These are phyloP conservation scores for Sambucus nigra DNA, from an alignment of 129 eudicot species.

Conservation along the genomic window DNA sequence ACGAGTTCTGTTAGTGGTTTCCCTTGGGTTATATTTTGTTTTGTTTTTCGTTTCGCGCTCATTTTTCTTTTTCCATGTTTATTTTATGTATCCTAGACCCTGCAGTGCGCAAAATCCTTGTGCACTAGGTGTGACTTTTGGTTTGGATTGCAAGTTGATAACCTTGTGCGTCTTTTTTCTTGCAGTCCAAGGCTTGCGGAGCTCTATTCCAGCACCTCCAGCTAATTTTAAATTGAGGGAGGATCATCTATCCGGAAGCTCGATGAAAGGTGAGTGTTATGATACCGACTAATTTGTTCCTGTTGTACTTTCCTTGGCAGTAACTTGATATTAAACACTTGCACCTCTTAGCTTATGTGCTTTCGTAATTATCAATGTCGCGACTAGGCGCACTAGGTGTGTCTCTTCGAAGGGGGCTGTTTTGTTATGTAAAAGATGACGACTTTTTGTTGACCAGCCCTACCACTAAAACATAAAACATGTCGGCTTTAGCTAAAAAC, in stretches of 20 bases:
- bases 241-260: slow-evolving; percentile 83
- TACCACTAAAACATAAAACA: too few relatives aligned
- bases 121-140: not conserved
- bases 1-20: too few relatives aligned
- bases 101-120: not conserved
- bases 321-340: too few relatives aligned
- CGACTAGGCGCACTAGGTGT: too few relatives aligned
- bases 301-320: not conserved
- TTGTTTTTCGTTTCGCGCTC: not conserved
- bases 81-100: not conserved
- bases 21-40: not conserved
- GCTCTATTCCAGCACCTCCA: slow-evolving; percentile 76
- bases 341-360: too few relatives aligned
- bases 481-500: too few relatives aligned
- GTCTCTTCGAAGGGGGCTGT: too few relatives aligned
- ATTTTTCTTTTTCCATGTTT: not conserved
- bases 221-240: slow-evolving; percentile 80
- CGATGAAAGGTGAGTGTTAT: slow-evolving; percentile 52
- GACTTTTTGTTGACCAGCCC: too few relatives aligned
- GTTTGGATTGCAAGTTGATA: slow-evolving; percentile 1
- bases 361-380: too few relatives aligned
- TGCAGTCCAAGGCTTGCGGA: slow-evolving; percentile 51
- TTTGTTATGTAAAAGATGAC: too few relatives aligned
- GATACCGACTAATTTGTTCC: not conserved
- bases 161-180: slow-evolving; percentile 12